Evolutionary conservation across 345 rosid genomes (phyloP).

Genomic region (Eucalyptus erythrocorys): DNA sequence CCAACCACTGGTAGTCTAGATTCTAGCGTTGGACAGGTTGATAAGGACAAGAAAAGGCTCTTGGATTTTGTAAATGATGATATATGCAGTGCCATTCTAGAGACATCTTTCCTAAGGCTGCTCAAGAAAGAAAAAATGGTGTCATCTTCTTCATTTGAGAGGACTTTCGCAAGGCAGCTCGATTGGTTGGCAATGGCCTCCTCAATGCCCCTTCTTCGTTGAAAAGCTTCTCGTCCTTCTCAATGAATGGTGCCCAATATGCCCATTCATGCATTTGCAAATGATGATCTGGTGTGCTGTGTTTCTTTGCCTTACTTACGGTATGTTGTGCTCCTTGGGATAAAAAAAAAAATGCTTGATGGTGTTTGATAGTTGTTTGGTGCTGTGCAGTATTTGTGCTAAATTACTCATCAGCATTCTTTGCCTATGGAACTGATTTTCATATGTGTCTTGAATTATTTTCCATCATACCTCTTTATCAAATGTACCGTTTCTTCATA

Average conservation of each 20-base stretch:
- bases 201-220: constrained; percentile 31
- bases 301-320: neutral
- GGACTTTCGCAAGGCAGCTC: constrained; percentile 25
- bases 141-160: constrained; percentile 8
- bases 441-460: neutral
- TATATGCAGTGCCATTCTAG: constrained; percentile 42
- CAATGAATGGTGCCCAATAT: constrained; percentile 21
- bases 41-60: constrained; percentile 47
- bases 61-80: constrained; percentile 52
- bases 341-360: neutral
- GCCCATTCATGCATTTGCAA: neutral
- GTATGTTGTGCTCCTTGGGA: neutral
- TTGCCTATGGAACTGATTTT: neutral
- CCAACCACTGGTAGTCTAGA: constrained; percentile 21
- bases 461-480: neutral
- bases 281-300: neutral
- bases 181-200: constrained; percentile 46
- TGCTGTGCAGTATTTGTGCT: neutral
- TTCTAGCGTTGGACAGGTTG: constrained; percentile 33
- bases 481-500: too few relatives aligned
- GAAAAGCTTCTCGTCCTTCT: constrained; percentile 36
- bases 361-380: neutral
- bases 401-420: neutral
- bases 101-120: constrained; percentile 64
- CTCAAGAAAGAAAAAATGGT: constrained; percentile 51